phyloP scores from a whole-genome alignment of 345 rosid genomes.

The Microcos paniculata region DNA sequence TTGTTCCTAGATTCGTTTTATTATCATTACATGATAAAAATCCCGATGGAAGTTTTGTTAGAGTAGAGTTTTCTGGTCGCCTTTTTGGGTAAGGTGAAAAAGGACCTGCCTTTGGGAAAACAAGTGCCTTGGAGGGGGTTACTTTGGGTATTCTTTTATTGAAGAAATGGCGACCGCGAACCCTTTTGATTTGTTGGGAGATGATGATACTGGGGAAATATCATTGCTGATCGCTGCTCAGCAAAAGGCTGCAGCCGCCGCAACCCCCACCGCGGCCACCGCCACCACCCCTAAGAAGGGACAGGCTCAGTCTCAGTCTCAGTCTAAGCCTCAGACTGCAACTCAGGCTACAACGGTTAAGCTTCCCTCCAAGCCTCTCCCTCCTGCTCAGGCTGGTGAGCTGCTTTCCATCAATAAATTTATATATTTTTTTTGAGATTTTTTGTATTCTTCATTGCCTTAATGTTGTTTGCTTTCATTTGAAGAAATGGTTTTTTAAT shows the following conservation, averaged over 20 bases:
- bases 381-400: constrained; percentile 86
- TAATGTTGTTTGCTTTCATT: background rate
- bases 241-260: constrained; percentile 33
- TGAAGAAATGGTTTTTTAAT: background rate
- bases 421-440: background rate
- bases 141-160: constrained; percentile 1
- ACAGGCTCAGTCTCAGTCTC: constrained; percentile 12
- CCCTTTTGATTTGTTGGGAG: constrained; percentile 80
- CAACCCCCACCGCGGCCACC: background rate
- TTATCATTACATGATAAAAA: background rate
- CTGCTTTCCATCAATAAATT: background rate
- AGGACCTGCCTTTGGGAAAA: background rate
- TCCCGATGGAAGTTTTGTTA: constrained; percentile 29
- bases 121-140: background rate
- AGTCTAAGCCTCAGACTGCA: constrained; percentile 22
- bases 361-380: constrained; percentile 67
- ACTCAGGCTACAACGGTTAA: constrained; percentile 51
- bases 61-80: constrained; percentile 33
- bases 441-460: background rate
- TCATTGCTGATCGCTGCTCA: constrained; percentile 56
- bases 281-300: constrained; percentile 24
- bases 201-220: constrained; percentile 73
- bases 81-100: background rate
- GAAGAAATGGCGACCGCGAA: constrained; percentile 70
- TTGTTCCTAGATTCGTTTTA: background rate